These are phyloP conservation scores for Sesbania bispinosa DNA, from an alignment of 306 rosid species.

Conservation along the genomic window DNA sequence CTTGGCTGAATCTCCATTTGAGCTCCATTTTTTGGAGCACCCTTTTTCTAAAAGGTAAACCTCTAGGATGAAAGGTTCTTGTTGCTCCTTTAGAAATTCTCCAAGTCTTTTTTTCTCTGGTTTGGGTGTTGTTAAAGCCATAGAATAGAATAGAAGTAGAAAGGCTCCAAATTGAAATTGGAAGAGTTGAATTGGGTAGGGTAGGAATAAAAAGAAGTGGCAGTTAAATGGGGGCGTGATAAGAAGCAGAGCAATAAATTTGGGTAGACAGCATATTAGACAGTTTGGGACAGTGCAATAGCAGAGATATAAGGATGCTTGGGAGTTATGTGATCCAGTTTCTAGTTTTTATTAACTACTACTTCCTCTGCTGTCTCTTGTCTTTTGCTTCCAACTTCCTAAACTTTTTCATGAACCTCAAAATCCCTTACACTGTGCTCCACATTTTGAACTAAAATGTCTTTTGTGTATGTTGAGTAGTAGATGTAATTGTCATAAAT, in stretches of 20 bases:
- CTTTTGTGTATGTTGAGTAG: neutral
- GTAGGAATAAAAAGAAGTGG: conserved; percentile 10
- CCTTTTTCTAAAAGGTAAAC: conserved; percentile 63
- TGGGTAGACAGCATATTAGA: neutral
- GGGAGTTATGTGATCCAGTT: conserved; percentile 14
- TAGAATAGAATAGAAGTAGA: conserved; percentile 7
- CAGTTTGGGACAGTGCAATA: conserved; percentile 24
- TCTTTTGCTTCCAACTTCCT: neutral
- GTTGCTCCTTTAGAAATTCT: conserved; percentile 66
- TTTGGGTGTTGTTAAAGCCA: conserved; percentile 53
- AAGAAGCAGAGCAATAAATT: conserved; percentile 30
- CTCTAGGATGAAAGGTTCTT: conserved; percentile 78
- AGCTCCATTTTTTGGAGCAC: conserved; percentile 31
- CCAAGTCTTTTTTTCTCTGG: conserved; percentile 52
- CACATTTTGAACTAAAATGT: neutral
- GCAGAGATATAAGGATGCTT: neutral
- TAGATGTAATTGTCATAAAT: neutral
- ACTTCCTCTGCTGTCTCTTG: neutral
- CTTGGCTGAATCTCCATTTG: conserved; percentile 26
- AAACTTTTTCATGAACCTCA: conserved; percentile 6
- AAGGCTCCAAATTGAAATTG: conserved; percentile 7
- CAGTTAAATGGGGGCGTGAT: conserved; percentile 30
- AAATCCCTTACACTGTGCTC: neutral
- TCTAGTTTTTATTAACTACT: conserved; percentile 13
- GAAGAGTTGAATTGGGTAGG: neutral